Percentiles rank a stretch among this genome's conserved stretches.
These are phyloP conservation scores for Bassia scoparia DNA, from an alignment of 148 eudicot genomes.

Conservation along the genomic window DNA sequence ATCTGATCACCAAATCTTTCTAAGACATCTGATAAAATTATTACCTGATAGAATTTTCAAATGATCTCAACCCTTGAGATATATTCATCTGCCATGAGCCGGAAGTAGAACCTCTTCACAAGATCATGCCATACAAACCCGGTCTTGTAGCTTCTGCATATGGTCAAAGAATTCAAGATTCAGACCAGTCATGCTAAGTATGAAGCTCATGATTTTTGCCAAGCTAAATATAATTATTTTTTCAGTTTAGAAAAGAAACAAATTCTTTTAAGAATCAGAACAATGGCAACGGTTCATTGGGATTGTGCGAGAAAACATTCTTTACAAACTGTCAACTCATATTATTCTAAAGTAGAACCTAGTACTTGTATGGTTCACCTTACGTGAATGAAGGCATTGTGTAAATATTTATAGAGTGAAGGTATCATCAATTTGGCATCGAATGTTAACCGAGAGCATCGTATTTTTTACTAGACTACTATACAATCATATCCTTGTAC, in stretches of 20 bases:
- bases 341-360: background rate
- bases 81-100: slow-evolving; percentile 77
- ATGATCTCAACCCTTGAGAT: slow-evolving; percentile 95
- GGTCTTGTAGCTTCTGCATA: slow-evolving; percentile 82
- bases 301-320: background rate
- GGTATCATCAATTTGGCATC: background rate
- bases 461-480: background rate
- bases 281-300: background rate
- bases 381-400: too few species aligned
- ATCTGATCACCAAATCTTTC: background rate
- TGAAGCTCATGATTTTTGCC: too few species aligned
- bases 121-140: slow-evolving; percentile 99
- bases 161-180: background rate
- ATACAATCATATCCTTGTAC: background rate
- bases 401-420: too few species aligned
- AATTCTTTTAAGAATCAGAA: background rate
- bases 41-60: slow-evolving; percentile 60
- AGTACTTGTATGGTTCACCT: too few species aligned
- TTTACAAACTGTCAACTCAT: too few species aligned
- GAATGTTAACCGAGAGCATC: background rate
- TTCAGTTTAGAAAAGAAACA: too few species aligned
- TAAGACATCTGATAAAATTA: background rate
- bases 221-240: too few species aligned
- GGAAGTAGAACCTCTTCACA: slow-evolving; percentile 81
- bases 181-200: background rate